A percentile compares a stretch with the other conserved stretches of the same genome.
phyloP scores from a whole-genome alignment of 805 yeast species.

The Ogataea zsoltii region DNA sequence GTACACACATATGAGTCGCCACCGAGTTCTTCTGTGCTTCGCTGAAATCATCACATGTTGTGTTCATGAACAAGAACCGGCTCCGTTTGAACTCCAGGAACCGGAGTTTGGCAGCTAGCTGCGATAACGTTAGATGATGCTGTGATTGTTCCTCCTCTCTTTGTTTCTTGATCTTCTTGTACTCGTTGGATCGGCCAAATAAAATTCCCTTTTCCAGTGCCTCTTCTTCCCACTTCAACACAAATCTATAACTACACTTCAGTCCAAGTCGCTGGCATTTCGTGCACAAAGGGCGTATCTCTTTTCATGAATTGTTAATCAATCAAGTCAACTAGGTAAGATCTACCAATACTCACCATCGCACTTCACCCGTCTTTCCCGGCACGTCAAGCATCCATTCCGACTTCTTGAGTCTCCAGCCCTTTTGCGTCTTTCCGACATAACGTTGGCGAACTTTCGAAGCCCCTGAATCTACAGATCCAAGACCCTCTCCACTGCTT shows the following conservation, averaged over 20 bases:
- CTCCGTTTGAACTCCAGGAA: neutral
- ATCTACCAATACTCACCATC: conserved; percentile 29
- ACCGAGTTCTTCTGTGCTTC: neutral
- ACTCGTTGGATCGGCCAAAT: conserved; percentile 37
- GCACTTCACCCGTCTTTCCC: conserved; percentile 51
- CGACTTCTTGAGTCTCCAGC: conserved; percentile 30
- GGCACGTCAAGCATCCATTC: conserved; percentile 53
- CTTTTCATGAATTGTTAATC: no score
- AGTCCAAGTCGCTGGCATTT: conserved; percentile 31
- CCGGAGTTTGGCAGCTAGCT: conserved; percentile 2
- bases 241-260: conserved; percentile 19
- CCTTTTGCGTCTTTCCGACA: neutral
- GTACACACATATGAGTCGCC: neutral
- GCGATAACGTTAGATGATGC: neutral
- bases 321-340: no score
- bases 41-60: conserved; percentile 6
- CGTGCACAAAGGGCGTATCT: conserved; percentile 35
- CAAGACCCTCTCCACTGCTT: no score
- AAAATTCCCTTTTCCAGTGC: conserved; percentile 36
- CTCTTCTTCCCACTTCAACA: conserved; percentile 39
- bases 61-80: conserved; percentile 3
- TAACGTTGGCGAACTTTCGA: no score
- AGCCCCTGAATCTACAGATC: no score
- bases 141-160: neutral
- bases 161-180: conserved; percentile 10